Evolutionary conservation across 345 rosid genomes (phyloP), one percentile per base, ranked within the genome.

Genomic region (Hirschfeldia incana): DNA sequence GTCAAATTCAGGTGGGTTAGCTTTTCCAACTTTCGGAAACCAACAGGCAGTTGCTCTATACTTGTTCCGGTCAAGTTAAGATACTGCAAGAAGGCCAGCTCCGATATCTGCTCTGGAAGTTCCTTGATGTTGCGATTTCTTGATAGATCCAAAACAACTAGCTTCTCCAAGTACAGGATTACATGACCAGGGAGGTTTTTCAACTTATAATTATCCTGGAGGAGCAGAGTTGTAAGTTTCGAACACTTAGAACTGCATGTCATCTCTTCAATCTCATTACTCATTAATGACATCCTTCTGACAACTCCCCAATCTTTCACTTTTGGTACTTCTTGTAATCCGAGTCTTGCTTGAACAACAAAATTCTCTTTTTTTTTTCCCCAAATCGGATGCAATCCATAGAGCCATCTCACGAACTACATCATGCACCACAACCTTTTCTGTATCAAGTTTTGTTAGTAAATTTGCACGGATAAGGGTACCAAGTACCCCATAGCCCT

Each of bases 371-470:
- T 70, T 5, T 5, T 63, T 8, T 6, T 70, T 1, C 5, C 67
- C 81, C 1, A 70, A 57, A 64, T 37, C 26, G 12, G 76, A 78
- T 3, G 72, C 46, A 28, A 84, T 81, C 85, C 86, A 80, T 16
- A 86, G 32, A 0, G 89, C 89, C 70, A 85, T 78, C 26, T 87
- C 88, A 8, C 84, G 57, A 2, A 85, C 76, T 12, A 86, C 76
- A 13, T 74, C 83, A 55, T 88, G 88, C 86, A 86, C 80, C 32
- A 85, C 71, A 33, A 16, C 67, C 0, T 0, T 0, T 1, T 15
- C 0, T 8, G 1, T 33, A 15, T 8, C 6, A 8, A 3, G 27
- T 63, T 82, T 87, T n/a, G 67, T 12, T 26, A 86, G 55, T 46
- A 84, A 86, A 42, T 73, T 74, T 37, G 80, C 84, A 28, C 84